Conservation (phyloP, 306 rosid genomes). For the Amphicarpaea edgeworthii region DNA sequence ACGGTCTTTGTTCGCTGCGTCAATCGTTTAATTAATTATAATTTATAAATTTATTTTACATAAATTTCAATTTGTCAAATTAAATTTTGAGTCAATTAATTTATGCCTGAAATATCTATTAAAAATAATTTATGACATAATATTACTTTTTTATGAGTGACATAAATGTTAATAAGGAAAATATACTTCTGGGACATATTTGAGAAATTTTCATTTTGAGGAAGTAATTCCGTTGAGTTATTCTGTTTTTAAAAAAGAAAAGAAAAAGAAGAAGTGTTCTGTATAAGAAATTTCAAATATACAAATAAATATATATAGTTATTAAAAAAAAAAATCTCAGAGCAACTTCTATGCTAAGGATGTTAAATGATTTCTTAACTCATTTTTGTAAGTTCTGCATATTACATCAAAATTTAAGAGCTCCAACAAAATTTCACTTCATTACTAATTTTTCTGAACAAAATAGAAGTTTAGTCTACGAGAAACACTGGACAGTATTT, state of each 20-base stretch:
- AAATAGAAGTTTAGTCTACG: not conserved
- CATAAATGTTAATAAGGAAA: not conserved
- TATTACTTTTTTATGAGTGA: not conserved
- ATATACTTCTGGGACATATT: not conserved
- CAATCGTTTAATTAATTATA: not conserved
- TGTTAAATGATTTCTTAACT: too few species aligned
- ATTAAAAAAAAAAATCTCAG: too few species aligned
- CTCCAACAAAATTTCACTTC: too few species aligned
- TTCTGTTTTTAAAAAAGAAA: too few species aligned
- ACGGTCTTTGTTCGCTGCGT: too few species aligned
- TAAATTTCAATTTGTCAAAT: not conserved
- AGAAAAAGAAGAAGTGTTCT: too few species aligned
- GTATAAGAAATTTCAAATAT: not conserved
- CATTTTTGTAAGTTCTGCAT: not conserved
- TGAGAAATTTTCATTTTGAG: not conserved
- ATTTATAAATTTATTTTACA: not conserved
- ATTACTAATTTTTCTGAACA: not conserved
- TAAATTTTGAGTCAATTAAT: too few species aligned
- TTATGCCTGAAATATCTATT: not conserved
- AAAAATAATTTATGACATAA: not conserved
- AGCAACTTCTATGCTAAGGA: not conserved
- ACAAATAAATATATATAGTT: not conserved
- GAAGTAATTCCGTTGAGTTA: not conserved
- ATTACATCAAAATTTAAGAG: too few species aligned
- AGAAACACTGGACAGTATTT: too few species aligned